These are phyloP conservation scores for Chrysoporthe austroafricana DNA, from an alignment of 2,329 filamentous ascomycete species.

Conservation along the genomic window DNA sequence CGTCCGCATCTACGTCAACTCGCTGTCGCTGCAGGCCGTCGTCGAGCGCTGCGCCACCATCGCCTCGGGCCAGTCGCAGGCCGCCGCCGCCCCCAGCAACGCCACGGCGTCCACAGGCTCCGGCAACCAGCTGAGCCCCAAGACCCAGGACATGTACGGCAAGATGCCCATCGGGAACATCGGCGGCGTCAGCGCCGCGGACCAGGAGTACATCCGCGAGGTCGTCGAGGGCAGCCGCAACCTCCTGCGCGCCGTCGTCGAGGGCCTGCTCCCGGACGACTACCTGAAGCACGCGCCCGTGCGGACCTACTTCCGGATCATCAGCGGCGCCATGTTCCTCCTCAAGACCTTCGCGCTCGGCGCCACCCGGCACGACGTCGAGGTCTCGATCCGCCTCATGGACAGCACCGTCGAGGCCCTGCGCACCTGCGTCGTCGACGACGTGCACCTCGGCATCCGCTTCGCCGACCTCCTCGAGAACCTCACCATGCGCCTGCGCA, in stretches of 20 bases:
- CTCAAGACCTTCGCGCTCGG: conserved; percentile 84
- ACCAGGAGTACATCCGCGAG: conserved; percentile 75
- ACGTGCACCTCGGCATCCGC: conserved; percentile 82
- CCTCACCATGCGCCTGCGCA: conserved; percentile 72
- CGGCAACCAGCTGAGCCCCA: conserved; percentile 57
- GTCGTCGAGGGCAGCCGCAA: conserved; percentile 79
- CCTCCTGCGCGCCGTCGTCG: conserved; percentile 75
- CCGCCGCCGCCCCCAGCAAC: conserved; percentile 40
- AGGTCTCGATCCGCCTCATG: conserved; percentile 74
- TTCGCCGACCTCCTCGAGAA: conserved; percentile 84
- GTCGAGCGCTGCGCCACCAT: conserved; percentile 89
- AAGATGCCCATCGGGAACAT: conserved; percentile 67
- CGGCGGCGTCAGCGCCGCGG: conserved; percentile 65
- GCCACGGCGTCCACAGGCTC: conserved; percentile 34
- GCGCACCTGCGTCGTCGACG: conserved; percentile 79
- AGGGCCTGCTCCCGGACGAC: conserved; percentile 72
- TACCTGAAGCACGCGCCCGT: conserved; percentile 84
- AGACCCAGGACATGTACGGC: conserved; percentile 67
- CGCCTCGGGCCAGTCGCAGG: conserved; percentile 50
- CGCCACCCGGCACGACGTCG: conserved; percentile 77
- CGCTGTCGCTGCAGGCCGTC: conserved; percentile 89
- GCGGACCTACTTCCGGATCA: conserved; percentile 84
- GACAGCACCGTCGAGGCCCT: conserved; percentile 75
- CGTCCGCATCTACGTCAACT: conserved; percentile 92
- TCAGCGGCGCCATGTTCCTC: conserved; percentile 82